Conservation (phyloP, 2,329 filamentous ascomycete species). For the Scedosporium aurantiacum region DNA sequence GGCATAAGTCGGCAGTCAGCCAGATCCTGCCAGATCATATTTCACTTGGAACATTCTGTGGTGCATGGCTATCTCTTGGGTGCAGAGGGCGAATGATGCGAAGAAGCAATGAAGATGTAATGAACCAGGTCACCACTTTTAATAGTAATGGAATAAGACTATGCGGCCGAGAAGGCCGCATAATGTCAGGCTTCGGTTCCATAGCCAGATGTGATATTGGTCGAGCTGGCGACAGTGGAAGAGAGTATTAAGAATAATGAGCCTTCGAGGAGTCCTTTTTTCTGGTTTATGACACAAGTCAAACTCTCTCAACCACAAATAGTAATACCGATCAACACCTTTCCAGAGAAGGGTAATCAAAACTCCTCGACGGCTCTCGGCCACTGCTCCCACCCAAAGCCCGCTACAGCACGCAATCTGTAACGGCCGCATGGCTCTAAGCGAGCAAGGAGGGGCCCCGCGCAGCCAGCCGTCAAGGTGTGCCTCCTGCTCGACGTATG, state of each 20-base stretch:
- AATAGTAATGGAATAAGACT: not conserved
- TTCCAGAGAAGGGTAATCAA: not conserved
- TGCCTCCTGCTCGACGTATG: not conserved
- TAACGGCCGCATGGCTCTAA: not conserved
- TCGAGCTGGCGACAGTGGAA: too few relatives aligned
- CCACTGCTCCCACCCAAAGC: not conserved
- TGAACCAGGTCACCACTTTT: not conserved
- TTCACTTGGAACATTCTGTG: not conserved
- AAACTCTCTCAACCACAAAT: too few relatives aligned
- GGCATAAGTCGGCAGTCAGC: not conserved
- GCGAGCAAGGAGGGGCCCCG: not conserved
- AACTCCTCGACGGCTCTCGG: not conserved
- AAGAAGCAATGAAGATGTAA: not conserved
- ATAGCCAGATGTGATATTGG: too few relatives aligned
- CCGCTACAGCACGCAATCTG: not conserved
- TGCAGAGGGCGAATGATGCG: not conserved
- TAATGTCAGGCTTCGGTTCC: not conserved
- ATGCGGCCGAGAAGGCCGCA: not conserved
- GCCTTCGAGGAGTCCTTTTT: too few relatives aligned
- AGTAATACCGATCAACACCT: not conserved
- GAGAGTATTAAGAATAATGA: too few relatives aligned
- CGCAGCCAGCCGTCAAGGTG: not conserved
- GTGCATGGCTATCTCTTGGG: not conserved
- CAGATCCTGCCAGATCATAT: not conserved
- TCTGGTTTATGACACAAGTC: too few relatives aligned